These are phyloP conservation scores for Eutrema yunnanense DNA, from an alignment of 345 rosid genomes.

Conservation along the genomic window DNA sequence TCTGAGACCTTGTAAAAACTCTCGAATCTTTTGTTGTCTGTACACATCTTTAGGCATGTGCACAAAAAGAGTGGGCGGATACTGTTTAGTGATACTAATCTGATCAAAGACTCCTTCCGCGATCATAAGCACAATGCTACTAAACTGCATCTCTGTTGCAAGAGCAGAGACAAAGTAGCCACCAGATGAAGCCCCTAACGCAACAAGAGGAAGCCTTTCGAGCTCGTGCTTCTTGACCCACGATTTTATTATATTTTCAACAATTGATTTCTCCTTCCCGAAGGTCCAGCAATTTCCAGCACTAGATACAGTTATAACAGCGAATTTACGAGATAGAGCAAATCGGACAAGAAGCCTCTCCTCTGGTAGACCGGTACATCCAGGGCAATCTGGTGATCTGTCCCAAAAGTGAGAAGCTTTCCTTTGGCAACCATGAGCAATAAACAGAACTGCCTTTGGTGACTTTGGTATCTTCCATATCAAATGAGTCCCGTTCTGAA, in stretches of 20 bases:
- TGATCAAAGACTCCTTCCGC: conserved; percentile 70
- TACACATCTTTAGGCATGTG: conserved; percentile 81
- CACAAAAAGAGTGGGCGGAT: conserved; percentile 84
- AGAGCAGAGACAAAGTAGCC: conserved; percentile 82
- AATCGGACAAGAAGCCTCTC: conserved; percentile 58
- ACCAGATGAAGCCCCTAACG: conserved; percentile 94
- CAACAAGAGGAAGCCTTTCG: conserved; percentile 71
- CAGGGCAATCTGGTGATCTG: conserved; percentile 50
- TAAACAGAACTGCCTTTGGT: conserved; percentile 73
- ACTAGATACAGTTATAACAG: conserved; percentile 71
- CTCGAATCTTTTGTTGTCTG: conserved; percentile 61
- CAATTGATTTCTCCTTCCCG: conserved; percentile 48
- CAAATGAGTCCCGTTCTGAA: conserved; percentile 63
- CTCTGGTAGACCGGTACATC: conserved; percentile 81
- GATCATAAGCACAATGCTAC: conserved; percentile 76
- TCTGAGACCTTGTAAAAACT: conserved; percentile 45
- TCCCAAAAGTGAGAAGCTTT: conserved; percentile 87
- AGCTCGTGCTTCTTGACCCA: conserved; percentile 57
- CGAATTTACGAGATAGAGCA: conserved; percentile 54
- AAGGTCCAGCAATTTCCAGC: conserved; percentile 65
- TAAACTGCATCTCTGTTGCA: conserved; percentile 50
- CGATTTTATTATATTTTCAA: conserved; percentile 45
- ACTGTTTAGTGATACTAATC: conserved; percentile 46
- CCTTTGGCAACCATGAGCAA: conserved; percentile 88
- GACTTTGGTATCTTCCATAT: conserved; percentile 76